phyloP scores from a whole-genome alignment of 768 basidiomycete species.

The Lepiota brunneoincarnata region DNA sequence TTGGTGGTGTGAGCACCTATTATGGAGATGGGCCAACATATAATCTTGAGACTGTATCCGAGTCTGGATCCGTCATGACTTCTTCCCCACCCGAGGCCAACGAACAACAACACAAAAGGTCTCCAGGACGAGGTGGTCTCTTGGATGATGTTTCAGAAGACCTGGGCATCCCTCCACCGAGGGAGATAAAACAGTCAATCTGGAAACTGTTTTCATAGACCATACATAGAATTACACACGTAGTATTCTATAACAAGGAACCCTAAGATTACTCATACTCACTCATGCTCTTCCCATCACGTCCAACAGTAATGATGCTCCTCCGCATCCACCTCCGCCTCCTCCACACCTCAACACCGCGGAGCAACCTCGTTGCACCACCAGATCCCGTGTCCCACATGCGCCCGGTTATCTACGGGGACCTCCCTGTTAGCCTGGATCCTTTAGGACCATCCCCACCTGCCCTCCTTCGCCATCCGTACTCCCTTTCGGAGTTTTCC shows the following conservation, averaged over 20 bases:
- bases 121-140: constrained; percentile 28
- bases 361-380: constrained; percentile 53
- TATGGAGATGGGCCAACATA: constrained; percentile 37
- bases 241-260: no score
- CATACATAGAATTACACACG: constrained; percentile 2
- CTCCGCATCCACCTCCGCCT: constrained; percentile 30
- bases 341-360: constrained; percentile 30
- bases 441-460: constrained; percentile 27
- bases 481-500: constrained; percentile 74
- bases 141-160: constrained; percentile 46
- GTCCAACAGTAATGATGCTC: background rate
- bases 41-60: constrained; percentile 19
- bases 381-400: constrained; percentile 79
- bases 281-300: constrained; percentile 6
- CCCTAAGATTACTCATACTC: background rate
- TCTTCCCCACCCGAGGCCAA: background rate
- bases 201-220: constrained; percentile 29
- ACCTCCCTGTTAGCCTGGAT: constrained; percentile 28
- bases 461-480: constrained; percentile 55
- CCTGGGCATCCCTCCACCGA: constrained; percentile 37
- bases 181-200: constrained; percentile 28
- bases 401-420: constrained; percentile 75
- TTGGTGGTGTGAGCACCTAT: constrained; percentile 37
- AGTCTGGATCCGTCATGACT: constrained; percentile 1
- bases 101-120: constrained; percentile 2